A percentile compares a stretch with the other conserved stretches of the same genome.
Evolutionary conservation across 208 protist species (phyloP).

Genomic region (Leishmania mexicana): DNA sequence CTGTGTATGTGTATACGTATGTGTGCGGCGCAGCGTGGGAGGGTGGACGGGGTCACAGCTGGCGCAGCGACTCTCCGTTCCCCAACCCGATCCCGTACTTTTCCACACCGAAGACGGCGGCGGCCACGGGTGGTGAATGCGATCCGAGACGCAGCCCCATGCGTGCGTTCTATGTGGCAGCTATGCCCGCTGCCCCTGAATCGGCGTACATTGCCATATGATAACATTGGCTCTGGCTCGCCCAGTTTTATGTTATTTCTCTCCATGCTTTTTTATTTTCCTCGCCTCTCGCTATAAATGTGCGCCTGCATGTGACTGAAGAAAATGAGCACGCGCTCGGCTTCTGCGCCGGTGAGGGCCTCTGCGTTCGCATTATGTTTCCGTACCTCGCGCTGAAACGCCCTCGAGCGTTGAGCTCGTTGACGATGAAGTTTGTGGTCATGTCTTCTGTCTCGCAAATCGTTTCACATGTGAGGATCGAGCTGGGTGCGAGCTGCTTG

Average conservation of each 20-base stretch:
- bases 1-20: background rate
- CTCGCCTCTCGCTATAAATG: background rate
- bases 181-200: background rate
- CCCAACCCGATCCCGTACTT: background rate
- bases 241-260: background rate
- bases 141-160: slow-evolving; percentile 19
- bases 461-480: no score
- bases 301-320: background rate
- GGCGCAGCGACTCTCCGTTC: slow-evolving; percentile 24
- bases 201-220: background rate
- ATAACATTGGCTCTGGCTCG: background rate
- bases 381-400: background rate
- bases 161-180: background rate
- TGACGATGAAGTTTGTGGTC: background rate
- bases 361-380: background rate
- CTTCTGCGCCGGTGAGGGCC: background rate
- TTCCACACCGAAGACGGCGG: background rate
- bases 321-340: no score
- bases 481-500: background rate
- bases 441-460: background rate
- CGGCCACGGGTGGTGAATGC: background rate
- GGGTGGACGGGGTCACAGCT: background rate
- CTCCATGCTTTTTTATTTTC: background rate
- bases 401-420: background rate
- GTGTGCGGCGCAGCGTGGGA: background rate